Evolutionary conservation across 306 rosid genomes (phyloP).

Genomic region (Pterocarpus santalinus): DNA sequence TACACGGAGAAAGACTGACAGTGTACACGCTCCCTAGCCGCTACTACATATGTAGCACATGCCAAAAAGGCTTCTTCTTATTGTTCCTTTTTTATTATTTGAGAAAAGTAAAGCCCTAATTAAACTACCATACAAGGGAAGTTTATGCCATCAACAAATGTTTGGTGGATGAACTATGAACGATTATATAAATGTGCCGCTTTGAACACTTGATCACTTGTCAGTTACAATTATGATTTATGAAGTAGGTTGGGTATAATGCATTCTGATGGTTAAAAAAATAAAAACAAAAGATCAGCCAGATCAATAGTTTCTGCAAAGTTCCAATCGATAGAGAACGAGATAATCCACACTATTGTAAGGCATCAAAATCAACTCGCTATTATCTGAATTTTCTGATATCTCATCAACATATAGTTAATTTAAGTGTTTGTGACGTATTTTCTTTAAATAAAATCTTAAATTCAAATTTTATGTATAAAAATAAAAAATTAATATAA

Average conservation of each 20-base stretch:
- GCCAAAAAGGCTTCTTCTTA: not conserved
- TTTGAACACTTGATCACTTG: conserved; percentile 5
- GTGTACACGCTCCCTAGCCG: too few species aligned
- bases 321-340: not conserved
- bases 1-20: not conserved
- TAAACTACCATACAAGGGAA: not conserved
- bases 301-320: not conserved
- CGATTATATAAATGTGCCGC: not conserved
- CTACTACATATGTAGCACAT: not conserved
- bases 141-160: not conserved
- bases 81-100: not conserved
- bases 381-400: too few species aligned
- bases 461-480: too few species aligned
- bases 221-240: not conserved
- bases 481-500: too few species aligned
- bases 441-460: too few species aligned
- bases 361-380: too few species aligned
- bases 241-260: not conserved
- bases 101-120: not conserved
- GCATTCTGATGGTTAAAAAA: not conserved
- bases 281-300: not conserved
- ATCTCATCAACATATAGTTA: too few species aligned
- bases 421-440: too few species aligned
- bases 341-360: not conserved
- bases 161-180: conserved; percentile 19